These are phyloP conservation scores for Vigna trinervia DNA, from an alignment of 306 rosid genomes.

Conservation along the genomic window DNA sequence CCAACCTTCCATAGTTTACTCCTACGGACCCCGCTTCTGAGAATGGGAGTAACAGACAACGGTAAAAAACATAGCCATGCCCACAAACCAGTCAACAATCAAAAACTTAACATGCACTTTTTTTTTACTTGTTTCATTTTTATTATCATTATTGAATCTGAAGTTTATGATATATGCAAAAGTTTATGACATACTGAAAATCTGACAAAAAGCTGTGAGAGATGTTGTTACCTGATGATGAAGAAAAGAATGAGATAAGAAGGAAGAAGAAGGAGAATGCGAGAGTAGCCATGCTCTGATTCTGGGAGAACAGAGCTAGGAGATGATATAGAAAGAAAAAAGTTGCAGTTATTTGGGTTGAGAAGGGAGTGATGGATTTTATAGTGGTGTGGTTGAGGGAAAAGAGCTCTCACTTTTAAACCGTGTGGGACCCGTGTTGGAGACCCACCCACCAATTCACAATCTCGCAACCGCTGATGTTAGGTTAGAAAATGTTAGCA, in stretches of 20 bases:
- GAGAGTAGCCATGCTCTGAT: conserved; percentile 62
- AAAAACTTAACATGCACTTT: too few relatives aligned
- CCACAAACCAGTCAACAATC: neutral
- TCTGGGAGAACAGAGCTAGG: conserved; percentile 38
- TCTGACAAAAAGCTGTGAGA: neutral
- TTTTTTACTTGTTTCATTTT: too few relatives aligned
- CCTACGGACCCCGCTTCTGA: conserved; percentile 66
- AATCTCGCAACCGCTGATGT: conserved; percentile 41
- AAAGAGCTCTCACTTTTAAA: conserved; percentile 34
- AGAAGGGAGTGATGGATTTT: conserved; percentile 6
- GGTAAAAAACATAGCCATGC: neutral
- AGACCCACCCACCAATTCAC: conserved; percentile 39
- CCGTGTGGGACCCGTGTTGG: conserved; percentile 37
- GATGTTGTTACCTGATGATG: conserved; percentile 52
- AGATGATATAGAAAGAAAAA: neutral
- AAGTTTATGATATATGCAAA: too few relatives aligned
- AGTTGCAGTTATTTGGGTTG: conserved; percentile 12
- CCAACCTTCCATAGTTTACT: conserved; percentile 81
- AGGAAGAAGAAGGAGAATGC: conserved; percentile 22
- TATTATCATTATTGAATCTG: too few relatives aligned
- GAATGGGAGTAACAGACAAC: too few relatives aligned
- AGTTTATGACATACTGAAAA: too few relatives aligned
- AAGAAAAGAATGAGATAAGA: conserved; percentile 37
- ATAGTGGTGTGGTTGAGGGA: conserved; percentile 41
- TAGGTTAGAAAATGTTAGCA: conserved; percentile 38